Percentiles rank a stretch among this genome's conserved stretches.
phyloP scores from a whole-genome alignment of 306 rosid genomes.

The Prunus kanzakura region DNA sequence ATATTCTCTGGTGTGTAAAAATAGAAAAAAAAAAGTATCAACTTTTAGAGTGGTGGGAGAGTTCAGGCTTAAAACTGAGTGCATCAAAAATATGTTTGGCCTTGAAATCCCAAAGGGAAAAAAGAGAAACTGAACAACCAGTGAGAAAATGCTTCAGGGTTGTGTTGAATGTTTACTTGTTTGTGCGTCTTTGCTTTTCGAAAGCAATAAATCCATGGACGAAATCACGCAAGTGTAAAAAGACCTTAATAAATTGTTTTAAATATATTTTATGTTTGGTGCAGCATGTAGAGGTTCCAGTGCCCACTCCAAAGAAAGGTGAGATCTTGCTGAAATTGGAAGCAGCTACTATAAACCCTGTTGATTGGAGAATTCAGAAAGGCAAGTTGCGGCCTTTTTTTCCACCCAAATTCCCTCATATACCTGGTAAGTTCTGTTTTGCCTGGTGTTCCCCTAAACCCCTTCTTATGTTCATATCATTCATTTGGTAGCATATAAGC shows the following conservation, averaged over 20 bases:
- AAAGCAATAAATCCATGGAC: background rate
- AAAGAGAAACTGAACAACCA: background rate
- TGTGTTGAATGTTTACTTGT: background rate
- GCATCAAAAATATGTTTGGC: background rate
- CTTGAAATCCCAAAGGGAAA: background rate
- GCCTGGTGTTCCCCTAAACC: background rate
- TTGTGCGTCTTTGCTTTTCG: background rate
- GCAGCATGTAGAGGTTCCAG: constrained; percentile 64
- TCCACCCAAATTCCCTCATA: constrained; percentile 63
- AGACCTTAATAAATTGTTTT: background rate
- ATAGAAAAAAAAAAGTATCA: background rate
- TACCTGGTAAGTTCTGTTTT: constrained; percentile 50
- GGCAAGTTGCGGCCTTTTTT: constrained; percentile 53
- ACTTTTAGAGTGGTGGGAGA: background rate
- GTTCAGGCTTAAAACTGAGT: background rate
- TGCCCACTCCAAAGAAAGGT: constrained; percentile 54
- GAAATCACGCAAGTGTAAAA: background rate
- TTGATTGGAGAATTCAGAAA: constrained; percentile 81
- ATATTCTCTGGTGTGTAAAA: background rate
- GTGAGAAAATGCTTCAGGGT: background rate
- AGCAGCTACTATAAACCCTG: constrained; percentile 68
- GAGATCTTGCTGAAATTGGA: constrained; percentile 70
- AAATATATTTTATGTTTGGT: background rate
- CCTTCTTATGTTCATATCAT: no score
- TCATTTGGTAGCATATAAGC: background rate